Conservation (phyloP, 495 filamentous ascomycete species). For the Penicillium egyptiacum region DNA sequence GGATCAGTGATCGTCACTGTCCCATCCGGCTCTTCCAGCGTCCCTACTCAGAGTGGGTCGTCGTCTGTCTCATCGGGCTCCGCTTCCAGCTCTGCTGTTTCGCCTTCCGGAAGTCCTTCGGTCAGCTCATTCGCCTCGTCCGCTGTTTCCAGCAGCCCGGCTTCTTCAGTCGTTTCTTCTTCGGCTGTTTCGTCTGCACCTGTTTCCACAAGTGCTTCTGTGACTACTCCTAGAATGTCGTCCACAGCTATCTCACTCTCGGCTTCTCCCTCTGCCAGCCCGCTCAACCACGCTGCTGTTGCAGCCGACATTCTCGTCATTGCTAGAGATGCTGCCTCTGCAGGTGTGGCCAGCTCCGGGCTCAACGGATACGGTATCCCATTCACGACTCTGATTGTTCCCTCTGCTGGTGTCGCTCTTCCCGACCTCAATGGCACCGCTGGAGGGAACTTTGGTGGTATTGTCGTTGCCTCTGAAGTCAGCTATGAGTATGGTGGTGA, state of each 20-base stretch:
- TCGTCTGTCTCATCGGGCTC: slow-evolving; percentile 2
- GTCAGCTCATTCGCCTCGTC: background rate
- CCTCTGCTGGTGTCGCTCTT: slow-evolving; percentile 49
- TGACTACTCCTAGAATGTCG: slow-evolving; percentile 29
- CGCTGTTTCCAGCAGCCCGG: background rate
- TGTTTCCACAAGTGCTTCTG: slow-evolving; percentile 18
- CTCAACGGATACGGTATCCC: slow-evolving; percentile 64
- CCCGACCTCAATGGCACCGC: slow-evolving; percentile 50
- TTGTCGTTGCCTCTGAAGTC: slow-evolving; percentile 57
- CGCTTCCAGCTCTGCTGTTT: slow-evolving; percentile 9
- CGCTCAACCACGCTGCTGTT: slow-evolving; percentile 28
- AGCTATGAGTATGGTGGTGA: slow-evolving; percentile 53
- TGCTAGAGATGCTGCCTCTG: slow-evolving; percentile 50
- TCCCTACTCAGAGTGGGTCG: slow-evolving; percentile 1
- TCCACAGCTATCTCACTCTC: slow-evolving; percentile 23
- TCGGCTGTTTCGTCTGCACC: slow-evolving; percentile 15
- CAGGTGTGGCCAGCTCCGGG: slow-evolving; percentile 48
- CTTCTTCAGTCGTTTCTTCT: slow-evolving; percentile 1
- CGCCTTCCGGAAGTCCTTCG: slow-evolving; percentile 5
- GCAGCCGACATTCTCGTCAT: slow-evolving; percentile 57
- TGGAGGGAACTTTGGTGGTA: slow-evolving; percentile 57
- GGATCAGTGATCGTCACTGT: slow-evolving; percentile 5
- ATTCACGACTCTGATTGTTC: slow-evolving; percentile 54
- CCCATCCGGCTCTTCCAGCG: slow-evolving; percentile 6
- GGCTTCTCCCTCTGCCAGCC: slow-evolving; percentile 23